Evolutionary conservation across 2,329 filamentous ascomycete species (phyloP).

Genomic region (Aspergillus candidus): DNA sequence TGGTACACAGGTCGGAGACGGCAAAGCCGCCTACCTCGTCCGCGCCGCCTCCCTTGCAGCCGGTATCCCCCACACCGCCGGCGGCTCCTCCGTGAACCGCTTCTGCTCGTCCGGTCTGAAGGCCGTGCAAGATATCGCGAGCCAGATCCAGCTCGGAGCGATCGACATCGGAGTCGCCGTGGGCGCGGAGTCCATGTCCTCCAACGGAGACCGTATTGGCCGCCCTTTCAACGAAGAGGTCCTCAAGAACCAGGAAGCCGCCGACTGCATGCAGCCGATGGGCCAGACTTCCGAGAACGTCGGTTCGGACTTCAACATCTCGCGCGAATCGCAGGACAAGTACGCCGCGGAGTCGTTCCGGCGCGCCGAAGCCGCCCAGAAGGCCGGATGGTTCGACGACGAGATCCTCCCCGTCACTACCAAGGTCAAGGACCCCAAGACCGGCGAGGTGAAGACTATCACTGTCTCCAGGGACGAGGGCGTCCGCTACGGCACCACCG

Average conservation of each 20-base stretch:
- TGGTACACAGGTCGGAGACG: constrained; percentile 61
- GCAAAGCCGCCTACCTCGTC: constrained; percentile 82
- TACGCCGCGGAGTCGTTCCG: constrained; percentile 84
- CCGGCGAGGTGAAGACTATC: constrained; percentile 68
- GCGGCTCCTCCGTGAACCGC: constrained; percentile 77
- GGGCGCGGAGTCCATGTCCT: constrained; percentile 84
- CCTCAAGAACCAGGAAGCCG: constrained; percentile 66
- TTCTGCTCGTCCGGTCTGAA: constrained; percentile 98
- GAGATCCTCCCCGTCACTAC: constrained; percentile 88
- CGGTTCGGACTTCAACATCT: constrained; percentile 79
- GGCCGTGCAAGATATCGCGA: constrained; percentile 89
- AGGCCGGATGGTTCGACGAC: constrained; percentile 83
- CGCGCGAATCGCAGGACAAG: constrained; percentile 71
- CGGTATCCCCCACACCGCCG: constrained; percentile 85
- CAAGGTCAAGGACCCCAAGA: constrained; percentile 75
- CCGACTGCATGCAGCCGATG: constrained; percentile 91
- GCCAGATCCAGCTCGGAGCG: constrained; percentile 70
- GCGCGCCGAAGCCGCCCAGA: constrained; percentile 82
- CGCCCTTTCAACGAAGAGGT: constrained; percentile 73
- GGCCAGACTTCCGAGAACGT: constrained; percentile 98
- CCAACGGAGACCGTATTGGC: constrained; percentile 62
- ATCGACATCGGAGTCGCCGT: constrained; percentile 85
- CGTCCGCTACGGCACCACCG: constrained; percentile 82
- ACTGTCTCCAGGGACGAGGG: constrained; percentile 84
- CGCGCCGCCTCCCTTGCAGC: constrained; percentile 85